Evolutionary conservation across 1,284 basidiomycete genomes (phyloP).

Genomic region (Polyporus tsugae): DNA sequence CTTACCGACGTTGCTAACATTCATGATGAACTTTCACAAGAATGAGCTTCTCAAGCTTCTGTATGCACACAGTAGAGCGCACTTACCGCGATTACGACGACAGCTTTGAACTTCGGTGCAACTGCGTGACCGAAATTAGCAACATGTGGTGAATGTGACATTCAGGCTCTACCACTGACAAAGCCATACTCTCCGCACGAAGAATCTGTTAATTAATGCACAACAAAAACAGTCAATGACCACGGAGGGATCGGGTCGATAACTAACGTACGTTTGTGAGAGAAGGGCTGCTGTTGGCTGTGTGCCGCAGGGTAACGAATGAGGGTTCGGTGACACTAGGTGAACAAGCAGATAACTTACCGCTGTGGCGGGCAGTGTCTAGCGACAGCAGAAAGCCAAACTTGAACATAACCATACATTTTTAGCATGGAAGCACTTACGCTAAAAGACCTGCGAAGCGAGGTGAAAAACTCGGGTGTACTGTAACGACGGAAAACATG

Average conservation of each 20-base stretch:
- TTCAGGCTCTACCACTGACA: slow-evolving; percentile 2
- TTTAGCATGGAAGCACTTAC: slow-evolving; percentile 3
- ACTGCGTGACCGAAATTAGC: not conserved
- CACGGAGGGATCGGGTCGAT: no score
- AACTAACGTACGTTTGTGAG: slow-evolving; percentile 14
- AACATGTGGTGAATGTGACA: not conserved
- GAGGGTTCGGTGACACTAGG: not conserved
- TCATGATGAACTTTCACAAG: slow-evolving; percentile 5
- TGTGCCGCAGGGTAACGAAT: no score
- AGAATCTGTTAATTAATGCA: slow-evolving; percentile 7
- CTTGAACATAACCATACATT: not conserved
- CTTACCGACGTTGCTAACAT: slow-evolving; percentile 19
- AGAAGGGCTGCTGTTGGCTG: slow-evolving; percentile 18
- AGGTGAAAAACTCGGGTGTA: not conserved
- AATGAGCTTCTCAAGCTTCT: not conserved
- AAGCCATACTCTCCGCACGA: slow-evolving; percentile 19
- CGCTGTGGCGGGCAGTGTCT: not conserved
- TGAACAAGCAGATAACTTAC: not conserved
- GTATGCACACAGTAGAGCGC: not conserved
- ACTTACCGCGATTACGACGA: slow-evolving; percentile 17
- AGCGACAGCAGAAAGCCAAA: not conserved
- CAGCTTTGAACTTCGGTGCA: slow-evolving; percentile 6
- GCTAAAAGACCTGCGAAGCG: slow-evolving; percentile 12
- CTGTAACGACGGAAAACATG: no score
- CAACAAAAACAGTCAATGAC: not conserved